phyloP scores from a whole-genome alignment of 2,329 filamentous ascomycete species.

The Plenodomus lindquistii region DNA sequence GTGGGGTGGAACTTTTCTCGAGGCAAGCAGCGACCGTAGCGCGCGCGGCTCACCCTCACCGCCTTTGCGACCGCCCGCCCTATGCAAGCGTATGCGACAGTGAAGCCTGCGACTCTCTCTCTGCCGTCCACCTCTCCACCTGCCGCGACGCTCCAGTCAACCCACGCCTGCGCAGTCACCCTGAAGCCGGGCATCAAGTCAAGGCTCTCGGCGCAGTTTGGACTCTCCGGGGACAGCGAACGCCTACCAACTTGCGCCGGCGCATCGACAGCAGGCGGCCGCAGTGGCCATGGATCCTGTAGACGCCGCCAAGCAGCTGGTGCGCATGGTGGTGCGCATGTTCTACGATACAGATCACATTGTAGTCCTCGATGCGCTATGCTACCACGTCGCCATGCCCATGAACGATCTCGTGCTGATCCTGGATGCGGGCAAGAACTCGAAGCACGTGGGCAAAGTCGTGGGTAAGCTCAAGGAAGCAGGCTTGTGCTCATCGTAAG shows the following conservation, averaged over 20 bases:
- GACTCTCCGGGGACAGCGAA: not conserved
- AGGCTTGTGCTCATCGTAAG: slow-evolving; percentile 79
- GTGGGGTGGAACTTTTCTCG: slow-evolving; percentile 16
- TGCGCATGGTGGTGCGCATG: slow-evolving; percentile 82
- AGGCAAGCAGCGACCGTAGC: slow-evolving; percentile 25
- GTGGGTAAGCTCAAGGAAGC: slow-evolving; percentile 85
- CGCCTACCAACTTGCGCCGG: slow-evolving; percentile 3
- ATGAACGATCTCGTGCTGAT: slow-evolving; percentile 87
- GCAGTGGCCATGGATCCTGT: slow-evolving; percentile 50
- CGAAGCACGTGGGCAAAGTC: slow-evolving; percentile 88
- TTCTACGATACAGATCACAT: slow-evolving; percentile 88
- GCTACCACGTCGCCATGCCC: slow-evolving; percentile 76
- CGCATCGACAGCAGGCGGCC: slow-evolving; percentile 13
- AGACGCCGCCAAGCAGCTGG: slow-evolving; percentile 71
- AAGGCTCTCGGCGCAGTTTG: not conserved
- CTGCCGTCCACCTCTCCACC: slow-evolving; percentile 10
- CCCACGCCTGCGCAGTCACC: slow-evolving; percentile 14
- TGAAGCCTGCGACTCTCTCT: slow-evolving; percentile 3
- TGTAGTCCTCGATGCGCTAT: slow-evolving; percentile 77
- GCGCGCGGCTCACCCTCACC: slow-evolving; percentile 29
- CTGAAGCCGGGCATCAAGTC: not conserved
- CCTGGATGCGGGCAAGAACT: slow-evolving; percentile 74
- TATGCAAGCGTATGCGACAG: slow-evolving; percentile 7
- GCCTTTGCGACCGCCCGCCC: slow-evolving; percentile 22
- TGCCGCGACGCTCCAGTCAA: slow-evolving; percentile 16